Conservation (phyloP, 176 grass and related monocot genomes). For the Cenchrus americanus region DNA sequence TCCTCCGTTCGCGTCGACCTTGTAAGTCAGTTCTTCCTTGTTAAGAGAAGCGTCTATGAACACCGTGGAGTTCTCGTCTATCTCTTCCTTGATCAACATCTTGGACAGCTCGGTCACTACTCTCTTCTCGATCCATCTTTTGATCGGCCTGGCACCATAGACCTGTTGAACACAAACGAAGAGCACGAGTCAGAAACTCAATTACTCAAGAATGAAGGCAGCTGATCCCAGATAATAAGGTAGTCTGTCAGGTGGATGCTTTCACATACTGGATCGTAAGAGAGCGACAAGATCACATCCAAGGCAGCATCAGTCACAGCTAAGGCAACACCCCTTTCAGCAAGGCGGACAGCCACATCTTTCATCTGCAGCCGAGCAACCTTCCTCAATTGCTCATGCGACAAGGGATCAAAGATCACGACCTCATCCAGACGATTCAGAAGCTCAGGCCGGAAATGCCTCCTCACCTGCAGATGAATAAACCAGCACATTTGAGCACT, state of each 20-base stretch:
- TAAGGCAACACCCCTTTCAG: slow-evolving; percentile 70
- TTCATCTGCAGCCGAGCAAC: slow-evolving; percentile 85
- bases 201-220: too few relatives aligned
- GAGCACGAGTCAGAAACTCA: background rate
- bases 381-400: slow-evolving; percentile 83
- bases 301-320: slow-evolving; percentile 85
- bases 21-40: slow-evolving; percentile 66
- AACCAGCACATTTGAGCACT: slow-evolving; percentile 1
- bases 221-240: too few relatives aligned
- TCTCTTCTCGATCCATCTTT: slow-evolving; percentile 87
- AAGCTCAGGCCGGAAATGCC: slow-evolving; percentile 79
- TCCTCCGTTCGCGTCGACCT: slow-evolving; percentile 64
- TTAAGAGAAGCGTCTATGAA: slow-evolving; percentile 58
- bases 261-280: slow-evolving; percentile 73
- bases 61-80: slow-evolving; percentile 81
- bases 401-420: slow-evolving; percentile 77
- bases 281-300: slow-evolving; percentile 68
- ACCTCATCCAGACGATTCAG: slow-evolving; percentile 86
- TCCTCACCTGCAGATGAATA: slow-evolving; percentile 58
- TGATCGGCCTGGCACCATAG: slow-evolving; percentile 77
- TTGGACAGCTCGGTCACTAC: slow-evolving; percentile 84
- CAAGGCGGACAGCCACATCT: slow-evolving; percentile 75
- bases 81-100: slow-evolving; percentile 90
- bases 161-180: slow-evolving; percentile 41
- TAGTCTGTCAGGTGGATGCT: background rate